Evolutionary conservation across 2,329 filamentous ascomycete genomes (phyloP), one percentile per base, ranked within the genome.

Genomic region (Escovopsis sp.): DNA sequence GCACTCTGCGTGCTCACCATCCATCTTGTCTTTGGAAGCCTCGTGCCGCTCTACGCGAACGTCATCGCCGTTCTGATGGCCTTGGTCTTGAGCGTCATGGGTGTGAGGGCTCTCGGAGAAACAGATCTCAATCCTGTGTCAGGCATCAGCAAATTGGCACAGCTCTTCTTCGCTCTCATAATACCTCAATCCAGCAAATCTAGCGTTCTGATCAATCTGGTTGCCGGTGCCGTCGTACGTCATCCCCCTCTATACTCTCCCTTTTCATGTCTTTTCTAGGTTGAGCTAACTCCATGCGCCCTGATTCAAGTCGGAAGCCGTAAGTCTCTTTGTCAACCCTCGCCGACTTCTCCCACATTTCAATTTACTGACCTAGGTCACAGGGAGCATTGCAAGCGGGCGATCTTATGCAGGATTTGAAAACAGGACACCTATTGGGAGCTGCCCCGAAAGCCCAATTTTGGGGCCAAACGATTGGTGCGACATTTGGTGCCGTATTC

Each of bases 121-220:
- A 96, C 91, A 5, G 91, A 98, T 54, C 70, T 98, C 9, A 96
- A 96, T 56, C 91, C 91, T 0, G 91, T 96, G 3, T 94, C 85
- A 1, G 91, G 91, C 32, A 98, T 96, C 60, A 89, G 83, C 57
- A 98, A 98, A 65, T 73, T 98, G 3, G 94, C 91, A 0, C 91
- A 98, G 61, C 75, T 98, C 3, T 82, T 96, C 56, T 96, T 98
- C 60, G 91, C 91, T 3, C 66, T 94, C 40, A 84, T 93, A 34
- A 87, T 93, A 2, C 88, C 91, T 0, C 69, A 82, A 43, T 77
- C 78, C 0, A 78, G 85, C 53, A 82, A 82, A 52, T 87, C 87
- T 35, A 85, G 86, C 11, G 80, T 98, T n/a, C 72, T 94, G 43
- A 94, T 95, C 57, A 98, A 98, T 57, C 74, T 98, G 2, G 78